Base-by-base conservation (phyloP, 148 eudicot species). In the Rhododendron ferrugineum region DNA sequence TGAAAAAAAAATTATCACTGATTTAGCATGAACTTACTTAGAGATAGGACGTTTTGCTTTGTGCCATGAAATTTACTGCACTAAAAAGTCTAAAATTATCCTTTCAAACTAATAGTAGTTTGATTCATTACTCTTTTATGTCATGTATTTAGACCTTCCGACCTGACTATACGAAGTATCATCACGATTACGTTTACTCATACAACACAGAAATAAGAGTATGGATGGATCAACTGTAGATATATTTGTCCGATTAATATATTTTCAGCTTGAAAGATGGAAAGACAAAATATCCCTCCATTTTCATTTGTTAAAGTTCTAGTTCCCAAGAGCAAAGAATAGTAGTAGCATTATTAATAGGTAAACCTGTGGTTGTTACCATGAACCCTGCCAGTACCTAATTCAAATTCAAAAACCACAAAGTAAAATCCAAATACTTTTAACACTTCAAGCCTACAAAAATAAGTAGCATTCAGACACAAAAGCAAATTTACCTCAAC, bases 401-500 rank as follows among this genome's bases (percentile, higher is more conserved):
- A 30, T 14, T 70, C 75, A 30, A 13, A 30, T 70, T 70, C 20
- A 70, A 70, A 30, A 28, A 70, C 14, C 32, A 1, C 18, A 9
- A 34, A 8, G 42, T 36, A 49, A 32, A 79, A 16, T 26, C 46
- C 11, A 54, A 34, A 1, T 11, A 14, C 11, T 1, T 1, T 68
- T 34, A 64, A 44, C 9, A 26, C 34, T 36, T 44, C 82, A 81
- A 85, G 40, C 74, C 50, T 34, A 42, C 56, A 68, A 47, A 50
- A 50, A 79, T 56, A 40, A 26, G 70, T 73, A 42, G 40, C 83
- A 37, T 58, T 58, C 11, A 22, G 54, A 62, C 11, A 47, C 46
- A 15, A 47, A 44, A 15, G 82, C 44, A 32, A 76, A 62, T 62
- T 87, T 85, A 94, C 98, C 99, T 94, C 98, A 87, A 97, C 96